These are phyloP conservation scores for Leonotis leonurus DNA, from an alignment of 257 asterid species.

Conservation along the genomic window DNA sequence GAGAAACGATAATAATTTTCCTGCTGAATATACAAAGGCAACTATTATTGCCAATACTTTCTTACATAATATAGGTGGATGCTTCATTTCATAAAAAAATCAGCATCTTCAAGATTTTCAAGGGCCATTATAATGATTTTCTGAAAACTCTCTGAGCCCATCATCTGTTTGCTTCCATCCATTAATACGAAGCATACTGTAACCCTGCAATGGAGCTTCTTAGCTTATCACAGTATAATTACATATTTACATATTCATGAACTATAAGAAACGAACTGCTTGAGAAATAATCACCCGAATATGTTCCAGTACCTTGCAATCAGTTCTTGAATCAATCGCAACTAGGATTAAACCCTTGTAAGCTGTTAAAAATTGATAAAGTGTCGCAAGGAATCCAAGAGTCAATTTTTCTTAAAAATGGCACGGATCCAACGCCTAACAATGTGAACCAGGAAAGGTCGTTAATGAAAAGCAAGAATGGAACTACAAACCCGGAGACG, in stretches of 20 bases:
- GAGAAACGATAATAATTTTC: neutral
- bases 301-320: conserved; percentile 10
- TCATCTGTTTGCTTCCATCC: conserved; percentile 16
- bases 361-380: conserved; percentile 9
- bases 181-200: conserved; percentile 2
- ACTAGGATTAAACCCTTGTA: conserved; percentile 1
- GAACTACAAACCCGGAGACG: neutral
- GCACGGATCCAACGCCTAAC: conserved; percentile 80
- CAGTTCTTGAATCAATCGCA: neutral
- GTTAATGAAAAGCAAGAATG: neutral
- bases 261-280: conserved; percentile 1
- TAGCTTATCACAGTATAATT: neutral
- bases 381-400: conserved; percentile 3
- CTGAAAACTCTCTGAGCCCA: neutral
- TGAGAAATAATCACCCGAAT: neutral
- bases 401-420: conserved; percentile 40
- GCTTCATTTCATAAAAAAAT: neutral
- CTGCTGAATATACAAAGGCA: neutral
- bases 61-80: conserved; percentile 3
- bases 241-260: neutral
- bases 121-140: neutral
- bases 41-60: neutral
- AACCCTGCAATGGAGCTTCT: conserved; percentile 13
- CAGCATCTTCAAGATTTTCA: neutral
- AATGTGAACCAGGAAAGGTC: conserved; percentile 12